Base-by-base conservation (phyloP, 805 yeast genomes). In the Pichia kluyveri region DNA sequence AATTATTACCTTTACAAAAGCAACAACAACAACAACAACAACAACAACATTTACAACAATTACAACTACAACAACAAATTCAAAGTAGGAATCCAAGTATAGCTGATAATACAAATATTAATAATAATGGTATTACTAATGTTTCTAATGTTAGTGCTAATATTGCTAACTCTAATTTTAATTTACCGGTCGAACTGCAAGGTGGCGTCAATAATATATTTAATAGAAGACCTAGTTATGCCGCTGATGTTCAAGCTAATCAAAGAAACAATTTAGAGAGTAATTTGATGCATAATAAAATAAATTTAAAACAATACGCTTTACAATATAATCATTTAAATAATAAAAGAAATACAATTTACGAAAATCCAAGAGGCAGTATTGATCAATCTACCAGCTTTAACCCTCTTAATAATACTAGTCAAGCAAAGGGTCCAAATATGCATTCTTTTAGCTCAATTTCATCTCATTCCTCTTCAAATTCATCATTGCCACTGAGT, bases 161-260 rank as follows among this genome's bases (percentile, higher is more conserved):
- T 11, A n/a, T 40, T 11, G 26, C 30, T 8, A 30, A 41, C 28
- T 48, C 51, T n/a, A 51, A 69, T 40, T 76, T 76, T 60, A 67
- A 63, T 51, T 63, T 80, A 45, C 86, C 86, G 0, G 48, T 68
- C 7, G 85, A 80, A 54, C 67, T 80, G 38, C 84, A 80, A 60
- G 85, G 86, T 41, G 86, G 86, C 0, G 66, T 80, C 3, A 77
- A 78, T 30, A 78, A 69, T 48, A 79, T 81, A 40, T 73, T 77
- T 26, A 77, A 84, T 11, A 72, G 93, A 63, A 74, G 93, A 63
- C 88, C 90, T 14, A 76, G 83, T 46, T 83, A 80, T 59, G 80
- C 87, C 12, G 86, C 89, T 2, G 91, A 82, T 58, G 69, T 77
- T 50, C 75, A 80, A 27, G 65, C 76, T 60, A 51, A 57, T 41